Evolutionary conservation across 148 eudicot species (phyloP).

Genomic region (Amaranthus hypochondriacus): DNA sequence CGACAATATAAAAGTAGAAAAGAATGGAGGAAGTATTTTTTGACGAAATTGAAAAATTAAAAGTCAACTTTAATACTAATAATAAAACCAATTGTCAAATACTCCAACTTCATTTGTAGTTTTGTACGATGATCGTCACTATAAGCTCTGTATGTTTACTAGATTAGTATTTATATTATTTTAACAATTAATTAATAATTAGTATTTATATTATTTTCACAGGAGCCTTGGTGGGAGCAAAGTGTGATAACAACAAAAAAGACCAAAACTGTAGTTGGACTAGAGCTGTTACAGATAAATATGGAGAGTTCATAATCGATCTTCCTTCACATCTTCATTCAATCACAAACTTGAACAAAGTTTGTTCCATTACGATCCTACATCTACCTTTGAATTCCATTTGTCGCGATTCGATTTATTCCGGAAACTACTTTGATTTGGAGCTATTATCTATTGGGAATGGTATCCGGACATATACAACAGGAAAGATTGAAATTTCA

Average conservation of each 20-base stretch:
- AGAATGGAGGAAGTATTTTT: too few species aligned
- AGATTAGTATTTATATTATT: too few species aligned
- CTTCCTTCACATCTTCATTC: conserved; percentile 86
- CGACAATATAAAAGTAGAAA: too few species aligned
- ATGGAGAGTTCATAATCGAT: conserved; percentile 73
- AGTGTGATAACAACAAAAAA: conserved; percentile 37
- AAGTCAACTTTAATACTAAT: too few species aligned
- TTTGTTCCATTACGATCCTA: conserved; percentile 47
- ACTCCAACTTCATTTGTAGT: too few species aligned
- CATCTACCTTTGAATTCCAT: conserved; percentile 44
- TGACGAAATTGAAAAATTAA: too few species aligned
- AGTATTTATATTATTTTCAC: too few species aligned
- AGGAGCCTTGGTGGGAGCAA: conserved; percentile 68
- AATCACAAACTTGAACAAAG: conserved; percentile 51
- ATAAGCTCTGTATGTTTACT: too few species aligned
- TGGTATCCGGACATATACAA: conserved; percentile 58
- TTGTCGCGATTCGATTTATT: conserved; percentile 33
- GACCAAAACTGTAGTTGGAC: conserved; percentile 32
- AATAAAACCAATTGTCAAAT: too few species aligned
- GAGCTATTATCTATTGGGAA: conserved; percentile 38
- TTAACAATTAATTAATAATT: too few species aligned
- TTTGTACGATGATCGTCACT: too few species aligned
- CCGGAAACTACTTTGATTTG: conserved; percentile 25
- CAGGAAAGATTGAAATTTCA: conserved; percentile 21
- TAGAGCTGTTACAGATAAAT: conserved; percentile 43